These are phyloP conservation scores for Paralagenidium karlingii DNA, from an alignment of 352 stramenopile species.

Conservation along the genomic window DNA sequence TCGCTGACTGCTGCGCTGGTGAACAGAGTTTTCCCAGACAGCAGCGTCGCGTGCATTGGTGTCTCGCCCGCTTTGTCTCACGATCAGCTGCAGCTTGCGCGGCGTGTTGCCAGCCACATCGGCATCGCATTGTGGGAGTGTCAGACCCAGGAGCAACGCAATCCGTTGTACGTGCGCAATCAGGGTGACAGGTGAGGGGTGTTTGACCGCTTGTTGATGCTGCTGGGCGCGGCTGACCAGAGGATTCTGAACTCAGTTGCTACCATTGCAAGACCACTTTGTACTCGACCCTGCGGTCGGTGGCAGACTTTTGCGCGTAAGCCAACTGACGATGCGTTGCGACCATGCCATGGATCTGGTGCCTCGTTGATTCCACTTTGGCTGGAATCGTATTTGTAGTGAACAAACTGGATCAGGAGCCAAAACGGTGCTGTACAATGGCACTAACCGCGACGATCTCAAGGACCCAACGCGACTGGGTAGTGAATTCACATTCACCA, in stretches of 20 bases:
- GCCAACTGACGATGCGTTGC: not conserved
- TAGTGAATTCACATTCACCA: slow-evolving; percentile 9
- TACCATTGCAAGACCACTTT: slow-evolving; percentile 97
- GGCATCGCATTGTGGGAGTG: slow-evolving; percentile 84
- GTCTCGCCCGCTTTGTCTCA: slow-evolving; percentile 84
- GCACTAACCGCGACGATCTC: slow-evolving; percentile 93
- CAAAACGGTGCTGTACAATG: slow-evolving; percentile 87
- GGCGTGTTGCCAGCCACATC: slow-evolving; percentile 76
- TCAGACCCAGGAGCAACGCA: slow-evolving; percentile 62
- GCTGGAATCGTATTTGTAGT: slow-evolving; percentile 1
- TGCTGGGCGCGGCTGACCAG: not conserved
- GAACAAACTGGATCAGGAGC: not conserved
- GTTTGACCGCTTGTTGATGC: not conserved
- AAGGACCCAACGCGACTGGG: slow-evolving; percentile 85
- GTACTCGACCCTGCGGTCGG: slow-evolving; percentile 89
- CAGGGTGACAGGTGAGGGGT: slow-evolving; percentile 53
- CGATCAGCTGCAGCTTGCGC: slow-evolving; percentile 81
- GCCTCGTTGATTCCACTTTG: not conserved
- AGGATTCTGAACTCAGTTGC: slow-evolving; percentile 39
- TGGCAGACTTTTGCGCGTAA: slow-evolving; percentile 50
- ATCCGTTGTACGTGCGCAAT: slow-evolving; percentile 91
- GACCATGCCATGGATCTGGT: slow-evolving; percentile 10
- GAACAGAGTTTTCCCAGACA: slow-evolving; percentile 58
- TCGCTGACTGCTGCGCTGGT: slow-evolving; percentile 88
- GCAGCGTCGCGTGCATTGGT: slow-evolving; percentile 85